Evolutionary conservation across 495 filamentous ascomycete species (phyloP), one percentile per base, ranked within the genome.

Genomic region (Aspergillus avenaceus): DNA sequence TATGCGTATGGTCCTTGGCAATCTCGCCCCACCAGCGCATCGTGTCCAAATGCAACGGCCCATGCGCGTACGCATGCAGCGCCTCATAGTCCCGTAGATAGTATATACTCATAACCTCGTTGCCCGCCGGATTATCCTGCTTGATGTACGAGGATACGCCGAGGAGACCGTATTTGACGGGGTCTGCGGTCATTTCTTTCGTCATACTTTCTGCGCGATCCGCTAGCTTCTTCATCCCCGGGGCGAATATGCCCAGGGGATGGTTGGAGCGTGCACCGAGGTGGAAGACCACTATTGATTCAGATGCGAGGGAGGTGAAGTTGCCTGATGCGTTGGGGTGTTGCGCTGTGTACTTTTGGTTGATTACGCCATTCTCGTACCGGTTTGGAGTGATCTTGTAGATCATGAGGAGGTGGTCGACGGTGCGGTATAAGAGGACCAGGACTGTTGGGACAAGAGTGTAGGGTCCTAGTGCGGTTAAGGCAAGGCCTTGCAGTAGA

Each of bases 21-120:
- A 58, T 61, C 3, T 45, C 40, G 13, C 60, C 61, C 66, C 69
- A 80, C 71, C 70, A 80, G 12, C 69, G 61, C 76, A 76, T 76
- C 9, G 58, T 69, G 8, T 61, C 53, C n/a, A 61, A 62, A 54
- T 83, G 79, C 8, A 69, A 13, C 1, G 61, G 36, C 16, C 64
- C 67, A 44, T 78, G 72, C 27, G 80, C 79, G 54, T 79, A 82
- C 2, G 47, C 47, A 54, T 80, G 69, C 14, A 83, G 45, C 25
- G 65, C 69, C 14, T 79, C 76, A 9, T 72, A 44, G 34, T 57
- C 50, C 9, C 67, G 66, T 52, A 81, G 76, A 60, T 83, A 83
- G 46, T 67, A 66, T 1, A 77, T 40, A 0, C 44, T 42, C 45
- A 78, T 59, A 8, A 63, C 18, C 49, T 77, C 71, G 47, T 72